Evolutionary conservation across 352 stramenopile species (phyloP).

Genomic region (Saprolegnia diclina): DNA sequence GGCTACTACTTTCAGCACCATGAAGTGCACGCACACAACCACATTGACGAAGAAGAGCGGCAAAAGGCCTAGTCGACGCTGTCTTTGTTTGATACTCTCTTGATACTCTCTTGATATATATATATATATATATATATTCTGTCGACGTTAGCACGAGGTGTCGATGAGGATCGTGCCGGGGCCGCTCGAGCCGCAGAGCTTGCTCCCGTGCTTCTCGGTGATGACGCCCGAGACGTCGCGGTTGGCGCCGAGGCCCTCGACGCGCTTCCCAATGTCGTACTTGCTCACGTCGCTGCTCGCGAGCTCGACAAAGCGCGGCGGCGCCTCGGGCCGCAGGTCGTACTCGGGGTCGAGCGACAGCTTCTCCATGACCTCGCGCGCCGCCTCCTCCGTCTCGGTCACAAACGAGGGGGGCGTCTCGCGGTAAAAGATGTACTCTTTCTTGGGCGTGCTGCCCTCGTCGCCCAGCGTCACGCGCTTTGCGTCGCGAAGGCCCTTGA

Average conservation of each 20-base stretch:
- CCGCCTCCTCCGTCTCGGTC: slow-evolving; percentile 64
- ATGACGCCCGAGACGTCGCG: slow-evolving; percentile 53
- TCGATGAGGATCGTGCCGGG: slow-evolving; percentile 68
- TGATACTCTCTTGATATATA: too few relatives aligned
- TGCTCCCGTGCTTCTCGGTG: slow-evolving; percentile 64
- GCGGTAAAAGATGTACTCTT: slow-evolving; percentile 81
- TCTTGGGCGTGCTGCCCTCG: slow-evolving; percentile 53
- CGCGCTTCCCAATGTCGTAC: slow-evolving; percentile 48
- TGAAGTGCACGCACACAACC: slow-evolving; percentile 9
- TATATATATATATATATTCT: not conserved
- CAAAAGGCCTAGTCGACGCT: not conserved
- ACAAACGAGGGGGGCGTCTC: slow-evolving; percentile 75
- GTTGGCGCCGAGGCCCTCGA: slow-evolving; percentile 46
- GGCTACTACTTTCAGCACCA: slow-evolving; percentile 76
- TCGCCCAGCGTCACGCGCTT: slow-evolving; percentile 62
- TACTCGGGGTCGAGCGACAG: slow-evolving; percentile 39
- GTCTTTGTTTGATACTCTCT: not conserved
- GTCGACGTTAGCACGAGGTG: slow-evolving; percentile 26
- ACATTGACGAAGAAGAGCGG: not conserved
- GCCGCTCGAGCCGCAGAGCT: slow-evolving; percentile 59
- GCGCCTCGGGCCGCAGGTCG: not conserved
- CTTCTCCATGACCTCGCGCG: slow-evolving; percentile 46
- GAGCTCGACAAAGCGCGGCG: slow-evolving; percentile 67
- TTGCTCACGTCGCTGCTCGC: slow-evolving; percentile 75
- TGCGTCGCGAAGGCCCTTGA: slow-evolving; percentile 39